phyloP scores from a whole-genome alignment of 306 rosid species.

The Lithocarpus polystachyus region DNA sequence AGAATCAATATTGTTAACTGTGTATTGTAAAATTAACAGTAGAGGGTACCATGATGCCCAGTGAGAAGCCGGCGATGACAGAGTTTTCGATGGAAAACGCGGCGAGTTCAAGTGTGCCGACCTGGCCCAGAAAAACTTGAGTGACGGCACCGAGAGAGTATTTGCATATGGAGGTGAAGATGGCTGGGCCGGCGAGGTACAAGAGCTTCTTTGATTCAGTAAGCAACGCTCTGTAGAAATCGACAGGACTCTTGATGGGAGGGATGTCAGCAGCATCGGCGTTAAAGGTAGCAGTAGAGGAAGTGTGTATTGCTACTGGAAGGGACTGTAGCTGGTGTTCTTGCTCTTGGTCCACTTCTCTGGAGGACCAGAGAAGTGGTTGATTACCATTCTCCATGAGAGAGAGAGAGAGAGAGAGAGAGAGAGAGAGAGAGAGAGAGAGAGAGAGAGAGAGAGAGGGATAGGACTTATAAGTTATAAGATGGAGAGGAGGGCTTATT shows the following conservation, averaged over 20 bases:
- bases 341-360: not conserved
- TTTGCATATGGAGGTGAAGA: slow-evolving; percentile 71
- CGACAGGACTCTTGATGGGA: slow-evolving; percentile 33
- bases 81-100: slow-evolving; percentile 86
- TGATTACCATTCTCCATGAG: slow-evolving; percentile 19
- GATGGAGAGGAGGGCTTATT: no score
- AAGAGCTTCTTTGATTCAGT: slow-evolving; percentile 67
- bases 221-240: slow-evolving; percentile 47
- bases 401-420: not conserved
- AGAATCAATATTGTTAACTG: no score
- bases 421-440: not conserved
- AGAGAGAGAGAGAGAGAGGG: not conserved
- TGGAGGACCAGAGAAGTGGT: slow-evolving; percentile 23
- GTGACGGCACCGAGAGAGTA: slow-evolving; percentile 91
- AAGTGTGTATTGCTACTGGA: slow-evolving; percentile 10
- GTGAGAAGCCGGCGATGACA: slow-evolving; percentile 86
- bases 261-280: slow-evolving; percentile 56
- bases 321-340: slow-evolving; percentile 17
- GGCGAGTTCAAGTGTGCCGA: slow-evolving; percentile 71
- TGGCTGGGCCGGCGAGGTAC: slow-evolving; percentile 92
- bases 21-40: no score
- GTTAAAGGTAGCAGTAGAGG: slow-evolving; percentile 38
- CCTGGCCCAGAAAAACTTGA: slow-evolving; percentile 78
- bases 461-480: not conserved
- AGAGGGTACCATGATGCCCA: slow-evolving; percentile 63